These are phyloP conservation scores for Cyberlindnera euphorbiae DNA, from an alignment of 805 yeast species.

Conservation along the genomic window DNA sequence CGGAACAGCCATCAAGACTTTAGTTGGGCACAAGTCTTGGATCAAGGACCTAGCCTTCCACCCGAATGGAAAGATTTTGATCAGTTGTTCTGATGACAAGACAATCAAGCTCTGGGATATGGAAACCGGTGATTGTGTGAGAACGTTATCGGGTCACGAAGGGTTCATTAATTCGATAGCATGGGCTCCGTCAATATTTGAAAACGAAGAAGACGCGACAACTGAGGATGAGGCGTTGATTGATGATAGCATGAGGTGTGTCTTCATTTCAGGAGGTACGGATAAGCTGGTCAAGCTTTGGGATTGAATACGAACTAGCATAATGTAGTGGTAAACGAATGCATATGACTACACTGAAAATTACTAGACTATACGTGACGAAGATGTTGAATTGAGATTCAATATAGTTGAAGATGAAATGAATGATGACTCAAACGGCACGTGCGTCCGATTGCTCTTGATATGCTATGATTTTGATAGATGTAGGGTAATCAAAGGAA, in stretches of 20 bases:
- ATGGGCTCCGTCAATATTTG: constrained; percentile 44
- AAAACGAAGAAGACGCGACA: constrained; percentile 24
- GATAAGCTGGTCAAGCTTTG: constrained; percentile 90
- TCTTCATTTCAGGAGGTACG: constrained; percentile 89
- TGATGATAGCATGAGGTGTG: constrained; percentile 52
- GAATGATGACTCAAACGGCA: not conserved
- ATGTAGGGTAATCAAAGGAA: too few species aligned
- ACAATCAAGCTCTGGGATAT: constrained; percentile 77
- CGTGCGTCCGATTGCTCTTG: too few species aligned
- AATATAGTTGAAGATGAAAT: too few species aligned
- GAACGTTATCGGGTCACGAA: constrained; percentile 58
- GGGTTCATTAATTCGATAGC: constrained; percentile 66
- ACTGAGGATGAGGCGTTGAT: constrained; percentile 28
- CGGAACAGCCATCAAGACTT: constrained; percentile 51
- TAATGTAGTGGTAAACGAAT: too few species aligned
- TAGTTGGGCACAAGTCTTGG: constrained; percentile 85
- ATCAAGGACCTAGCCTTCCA: constrained; percentile 65
- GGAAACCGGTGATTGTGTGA: constrained; percentile 40
- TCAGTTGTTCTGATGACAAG: constrained; percentile 78
- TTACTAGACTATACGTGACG: too few species aligned
- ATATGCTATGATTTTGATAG: too few species aligned
- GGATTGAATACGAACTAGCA: constrained; percentile 43
- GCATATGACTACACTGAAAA: not conserved
- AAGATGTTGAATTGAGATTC: too few species aligned
- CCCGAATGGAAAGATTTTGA: constrained; percentile 67